A percentile compares a stretch with the other conserved stretches of the same genome.
phyloP scores from a whole-genome alignment of 306 rosid species.

The Erythrophleum fordii region DNA sequence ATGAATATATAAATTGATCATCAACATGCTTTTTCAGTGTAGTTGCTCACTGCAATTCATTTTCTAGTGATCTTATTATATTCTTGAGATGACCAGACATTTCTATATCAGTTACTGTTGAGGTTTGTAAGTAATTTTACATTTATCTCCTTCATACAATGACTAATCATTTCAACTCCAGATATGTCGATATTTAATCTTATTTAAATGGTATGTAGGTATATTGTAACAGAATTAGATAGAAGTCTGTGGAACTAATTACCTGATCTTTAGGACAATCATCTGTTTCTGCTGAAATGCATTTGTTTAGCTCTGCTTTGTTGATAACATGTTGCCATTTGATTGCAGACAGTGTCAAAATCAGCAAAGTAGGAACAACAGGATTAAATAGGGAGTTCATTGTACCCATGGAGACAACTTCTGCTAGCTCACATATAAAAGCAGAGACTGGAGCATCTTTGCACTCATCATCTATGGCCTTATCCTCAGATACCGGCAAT shows the following conservation, averaged over 20 bases:
- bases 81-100: constrained; percentile 9
- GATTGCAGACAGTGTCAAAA: constrained; percentile 58
- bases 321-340: constrained; percentile 39
- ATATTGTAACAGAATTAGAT: neutral
- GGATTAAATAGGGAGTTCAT: constrained; percentile 39
- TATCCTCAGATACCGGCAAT: constrained; percentile 34
- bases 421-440: constrained; percentile 40
- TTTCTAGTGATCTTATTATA: constrained; percentile 31
- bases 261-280: constrained; percentile 6
- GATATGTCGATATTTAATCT: constrained; percentile 5
- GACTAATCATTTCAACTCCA: constrained; percentile 28
- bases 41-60: constrained; percentile 32
- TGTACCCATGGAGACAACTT: constrained; percentile 38
- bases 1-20: neutral
- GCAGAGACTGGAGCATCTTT: constrained; percentile 35
- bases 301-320: constrained; percentile 28
- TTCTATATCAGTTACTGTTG: constrained; percentile 25
- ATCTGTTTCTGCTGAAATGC: constrained; percentile 20
- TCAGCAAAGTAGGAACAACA: constrained; percentile 36
- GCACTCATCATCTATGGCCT: constrained; percentile 35
- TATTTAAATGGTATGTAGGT: constrained; percentile 9
- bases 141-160: constrained; percentile 27
- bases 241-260: constrained; percentile 27
- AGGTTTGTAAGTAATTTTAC: constrained; percentile 25
- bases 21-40: constrained; percentile 20